Conservation (phyloP, 2,329 filamentous ascomycete species). For the Raffaelea arxii region DNA sequence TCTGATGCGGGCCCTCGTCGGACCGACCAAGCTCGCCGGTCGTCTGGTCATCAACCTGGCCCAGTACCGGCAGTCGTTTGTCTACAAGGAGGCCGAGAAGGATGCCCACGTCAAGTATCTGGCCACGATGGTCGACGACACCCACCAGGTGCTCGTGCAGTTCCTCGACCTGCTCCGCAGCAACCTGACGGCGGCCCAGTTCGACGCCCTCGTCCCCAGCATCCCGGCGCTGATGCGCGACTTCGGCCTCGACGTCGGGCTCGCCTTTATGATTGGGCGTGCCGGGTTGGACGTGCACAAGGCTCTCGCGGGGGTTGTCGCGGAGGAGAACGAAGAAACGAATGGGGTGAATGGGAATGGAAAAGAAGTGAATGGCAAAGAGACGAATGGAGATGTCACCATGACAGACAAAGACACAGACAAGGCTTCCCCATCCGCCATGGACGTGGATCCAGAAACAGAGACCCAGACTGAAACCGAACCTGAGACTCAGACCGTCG, state of each 20-base stretch:
- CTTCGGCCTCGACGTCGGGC: conserved; percentile 67
- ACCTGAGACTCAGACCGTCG: conserved; percentile 13
- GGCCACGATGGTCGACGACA: conserved; percentile 80
- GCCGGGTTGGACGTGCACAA: conserved; percentile 54
- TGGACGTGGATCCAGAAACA: conserved; percentile 23
- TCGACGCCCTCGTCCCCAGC: conserved; percentile 68
- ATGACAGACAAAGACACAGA: conserved; percentile 28
- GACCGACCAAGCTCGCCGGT: conserved; percentile 68
- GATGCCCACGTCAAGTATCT: conserved; percentile 82
- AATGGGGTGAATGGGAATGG: background rate
- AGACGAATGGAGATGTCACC: conserved; percentile 33
- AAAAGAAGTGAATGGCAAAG: background rate
- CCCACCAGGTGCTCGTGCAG: conserved; percentile 74
- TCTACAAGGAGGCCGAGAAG: conserved; percentile 61
- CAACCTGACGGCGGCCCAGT: conserved; percentile 66
- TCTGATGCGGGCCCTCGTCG: conserved; percentile 67
- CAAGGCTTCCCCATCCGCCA: conserved; percentile 13
- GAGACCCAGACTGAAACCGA: no score
- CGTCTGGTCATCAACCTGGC: conserved; percentile 83
- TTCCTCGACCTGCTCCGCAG: conserved; percentile 83
- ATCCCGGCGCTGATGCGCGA: conserved; percentile 64
- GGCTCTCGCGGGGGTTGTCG: conserved; percentile 26
- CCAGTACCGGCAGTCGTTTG: conserved; percentile 79
- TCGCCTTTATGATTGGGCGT: conserved; percentile 80
- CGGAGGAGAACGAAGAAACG: background rate